These are phyloP conservation scores for Aspergillus phoenicis DNA, from an alignment of 2,329 filamentous ascomycete species.

Conservation along the genomic window DNA sequence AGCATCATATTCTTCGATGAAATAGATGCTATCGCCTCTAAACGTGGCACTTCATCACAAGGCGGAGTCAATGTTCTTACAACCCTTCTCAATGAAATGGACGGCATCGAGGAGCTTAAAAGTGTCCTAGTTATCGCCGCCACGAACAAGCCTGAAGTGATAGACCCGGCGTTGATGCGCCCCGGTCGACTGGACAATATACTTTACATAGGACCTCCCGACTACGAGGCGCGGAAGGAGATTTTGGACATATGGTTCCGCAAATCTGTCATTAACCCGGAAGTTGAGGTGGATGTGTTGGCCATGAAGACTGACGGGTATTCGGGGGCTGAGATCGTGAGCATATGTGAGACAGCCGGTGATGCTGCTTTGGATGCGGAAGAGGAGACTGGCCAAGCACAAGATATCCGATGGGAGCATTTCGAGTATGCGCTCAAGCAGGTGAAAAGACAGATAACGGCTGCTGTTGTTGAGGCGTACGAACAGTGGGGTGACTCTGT, in stretches of 20 bases:
- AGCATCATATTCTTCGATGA: conserved; percentile 98
- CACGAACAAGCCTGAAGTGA: conserved; percentile 83
- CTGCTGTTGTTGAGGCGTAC: conserved; percentile 61
- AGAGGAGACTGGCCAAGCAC: conserved; percentile 45
- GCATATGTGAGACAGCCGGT: conserved; percentile 56
- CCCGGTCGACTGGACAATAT: conserved; percentile 83
- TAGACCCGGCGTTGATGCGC: conserved; percentile 83
- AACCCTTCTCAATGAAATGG: conserved; percentile 91
- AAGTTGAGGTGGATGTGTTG: conserved; percentile 67
- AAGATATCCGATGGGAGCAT: conserved; percentile 44
- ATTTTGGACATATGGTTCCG: conserved; percentile 72
- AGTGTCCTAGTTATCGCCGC: conserved; percentile 87
- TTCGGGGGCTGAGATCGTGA: conserved; percentile 81
- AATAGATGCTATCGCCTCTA: conserved; percentile 79
- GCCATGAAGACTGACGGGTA: conserved; percentile 71
- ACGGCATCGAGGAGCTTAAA: conserved; percentile 82
- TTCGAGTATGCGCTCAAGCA: conserved; percentile 47
- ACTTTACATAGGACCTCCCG: conserved; percentile 83
- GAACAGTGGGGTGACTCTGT: conserved; percentile 53
- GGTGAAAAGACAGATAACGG: conserved; percentile 62
- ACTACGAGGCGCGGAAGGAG: conserved; percentile 69
- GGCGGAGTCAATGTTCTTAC: conserved; percentile 78
- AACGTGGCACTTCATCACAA: conserved; percentile 54
- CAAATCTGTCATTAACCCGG: conserved; percentile 61
- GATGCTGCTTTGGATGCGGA: conserved; percentile 56